phyloP scores from a whole-genome alignment of 2,329 filamentous ascomycete species.

The Sordariomycetes sp. region DNA sequence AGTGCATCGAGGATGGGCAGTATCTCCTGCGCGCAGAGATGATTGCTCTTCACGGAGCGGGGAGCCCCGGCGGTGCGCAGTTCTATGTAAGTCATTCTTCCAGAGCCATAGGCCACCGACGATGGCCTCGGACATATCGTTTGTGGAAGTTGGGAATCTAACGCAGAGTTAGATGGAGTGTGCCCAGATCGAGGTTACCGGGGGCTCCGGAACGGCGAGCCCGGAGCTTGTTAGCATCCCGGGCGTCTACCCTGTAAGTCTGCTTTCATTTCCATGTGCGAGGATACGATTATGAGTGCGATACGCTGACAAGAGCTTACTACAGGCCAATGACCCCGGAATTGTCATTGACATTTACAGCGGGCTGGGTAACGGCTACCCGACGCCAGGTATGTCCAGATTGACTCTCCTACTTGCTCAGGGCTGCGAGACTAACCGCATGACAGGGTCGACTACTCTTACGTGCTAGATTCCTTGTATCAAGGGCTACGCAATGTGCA shows the following conservation, averaged over 20 bases:
- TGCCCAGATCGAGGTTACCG: constrained; percentile 23
- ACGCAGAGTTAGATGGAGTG: constrained; percentile 21
- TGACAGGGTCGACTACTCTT: background rate
- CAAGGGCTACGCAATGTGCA: too few relatives aligned
- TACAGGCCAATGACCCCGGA: constrained; percentile 20
- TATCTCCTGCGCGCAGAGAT: constrained; percentile 51
- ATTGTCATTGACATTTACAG: constrained; percentile 23
- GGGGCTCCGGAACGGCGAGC: constrained; percentile 14
- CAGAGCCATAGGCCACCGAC: too few relatives aligned
- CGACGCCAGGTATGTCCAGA: constrained; percentile 18
- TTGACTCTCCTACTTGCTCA: too few relatives aligned
- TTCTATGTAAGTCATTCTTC: constrained; percentile 23
- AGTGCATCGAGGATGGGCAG: constrained; percentile 39
- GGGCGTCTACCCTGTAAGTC: constrained; percentile 18
- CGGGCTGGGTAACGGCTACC: constrained; percentile 4
- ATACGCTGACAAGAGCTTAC: too few relatives aligned
- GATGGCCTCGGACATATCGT: background rate
- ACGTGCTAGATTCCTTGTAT: background rate
- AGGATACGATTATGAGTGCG: too few relatives aligned
- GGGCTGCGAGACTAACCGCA: too few relatives aligned
- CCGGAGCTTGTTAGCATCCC: constrained; percentile 15
- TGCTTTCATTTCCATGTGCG: background rate
- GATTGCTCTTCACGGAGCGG: constrained; percentile 42
- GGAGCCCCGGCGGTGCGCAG: constrained; percentile 30
- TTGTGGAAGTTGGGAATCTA: background rate